These are phyloP conservation scores for Alnus rubra DNA, from an alignment of 306 rosid species.

Conservation along the genomic window DNA sequence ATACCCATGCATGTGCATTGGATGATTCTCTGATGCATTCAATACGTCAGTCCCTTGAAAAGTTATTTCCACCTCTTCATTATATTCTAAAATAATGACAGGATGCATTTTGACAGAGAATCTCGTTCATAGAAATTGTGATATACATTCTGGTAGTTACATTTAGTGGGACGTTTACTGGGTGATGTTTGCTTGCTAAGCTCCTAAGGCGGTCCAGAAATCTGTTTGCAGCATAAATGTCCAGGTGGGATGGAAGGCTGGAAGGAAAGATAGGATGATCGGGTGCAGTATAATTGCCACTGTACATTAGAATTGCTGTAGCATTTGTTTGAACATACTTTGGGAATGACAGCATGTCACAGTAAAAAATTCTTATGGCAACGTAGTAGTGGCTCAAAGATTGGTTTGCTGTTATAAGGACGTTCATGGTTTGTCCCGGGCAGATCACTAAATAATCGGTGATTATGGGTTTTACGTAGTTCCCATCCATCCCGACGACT, in stretches of 20 bases:
- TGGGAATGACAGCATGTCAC: too few relatives aligned
- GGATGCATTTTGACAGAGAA: conserved; percentile 7
- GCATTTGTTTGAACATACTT: conserved; percentile 4
- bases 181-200: conserved; percentile 25
- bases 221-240: conserved; percentile 2
- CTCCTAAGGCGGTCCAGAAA: conserved; percentile 3
- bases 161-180: conserved; percentile 17
- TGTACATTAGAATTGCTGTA: conserved; percentile 26
- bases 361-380: too few relatives aligned
- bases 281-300: conserved; percentile 20
- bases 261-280: background rate
- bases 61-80: conserved; percentile 29
- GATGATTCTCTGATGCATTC: conserved; percentile 40
- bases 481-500: conserved; percentile 25
- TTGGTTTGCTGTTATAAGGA: conserved; percentile 23
- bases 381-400: conserved; percentile 21
- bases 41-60: conserved; percentile 37
- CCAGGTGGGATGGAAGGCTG: conserved; percentile 8
- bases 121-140: conserved; percentile 16
- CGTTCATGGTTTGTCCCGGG: conserved; percentile 36
- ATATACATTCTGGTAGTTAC: conserved; percentile 13
- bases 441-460: conserved; percentile 4
- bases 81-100: conserved; percentile 15
- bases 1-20: conserved; percentile 44
- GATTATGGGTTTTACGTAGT: conserved; percentile 18